phyloP scores from a whole-genome alignment of 306 rosid species.

The Carpinus viminea region DNA sequence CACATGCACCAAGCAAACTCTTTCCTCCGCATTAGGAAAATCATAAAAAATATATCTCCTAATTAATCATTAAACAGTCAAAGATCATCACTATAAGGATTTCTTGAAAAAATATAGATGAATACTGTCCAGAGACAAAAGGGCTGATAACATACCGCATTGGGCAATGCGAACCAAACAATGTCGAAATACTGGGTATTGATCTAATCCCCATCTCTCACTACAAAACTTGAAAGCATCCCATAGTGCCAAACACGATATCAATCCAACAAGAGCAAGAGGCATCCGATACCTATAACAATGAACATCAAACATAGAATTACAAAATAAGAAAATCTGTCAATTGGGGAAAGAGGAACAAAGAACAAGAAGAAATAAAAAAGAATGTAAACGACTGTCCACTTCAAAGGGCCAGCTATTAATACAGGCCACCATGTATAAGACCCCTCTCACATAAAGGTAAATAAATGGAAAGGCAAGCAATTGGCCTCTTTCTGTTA shows the following conservation, averaged over 20 bases:
- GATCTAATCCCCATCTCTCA: constrained; percentile 65
- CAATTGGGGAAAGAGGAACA: background rate
- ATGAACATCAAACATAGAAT: constrained; percentile 17
- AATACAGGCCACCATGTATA: background rate
- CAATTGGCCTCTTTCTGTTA: background rate
- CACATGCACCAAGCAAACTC: background rate
- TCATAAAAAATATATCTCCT: background rate
- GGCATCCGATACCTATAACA: constrained; percentile 87
- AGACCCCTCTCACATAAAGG: background rate
- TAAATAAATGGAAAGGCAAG: background rate
- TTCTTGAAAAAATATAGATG: background rate
- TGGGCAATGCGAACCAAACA: constrained; percentile 73
- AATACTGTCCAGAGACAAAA: constrained; percentile 13
- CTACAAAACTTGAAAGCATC: constrained; percentile 68
- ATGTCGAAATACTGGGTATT: constrained; percentile 56
- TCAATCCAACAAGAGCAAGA: constrained; percentile 73
- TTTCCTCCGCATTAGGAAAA: background rate
- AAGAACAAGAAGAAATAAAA: background rate
- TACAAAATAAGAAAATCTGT: constrained; percentile 19
- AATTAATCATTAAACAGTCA: constrained; percentile 4
- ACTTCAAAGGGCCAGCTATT: background rate
- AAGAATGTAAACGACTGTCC: background rate
- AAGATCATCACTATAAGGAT: background rate
- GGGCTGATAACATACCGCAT: constrained; percentile 54
- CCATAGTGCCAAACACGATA: constrained; percentile 83